Evolutionary conservation across 2,329 filamentous ascomycete genomes (phyloP).

Genomic region (Erysiphe pisi): DNA sequence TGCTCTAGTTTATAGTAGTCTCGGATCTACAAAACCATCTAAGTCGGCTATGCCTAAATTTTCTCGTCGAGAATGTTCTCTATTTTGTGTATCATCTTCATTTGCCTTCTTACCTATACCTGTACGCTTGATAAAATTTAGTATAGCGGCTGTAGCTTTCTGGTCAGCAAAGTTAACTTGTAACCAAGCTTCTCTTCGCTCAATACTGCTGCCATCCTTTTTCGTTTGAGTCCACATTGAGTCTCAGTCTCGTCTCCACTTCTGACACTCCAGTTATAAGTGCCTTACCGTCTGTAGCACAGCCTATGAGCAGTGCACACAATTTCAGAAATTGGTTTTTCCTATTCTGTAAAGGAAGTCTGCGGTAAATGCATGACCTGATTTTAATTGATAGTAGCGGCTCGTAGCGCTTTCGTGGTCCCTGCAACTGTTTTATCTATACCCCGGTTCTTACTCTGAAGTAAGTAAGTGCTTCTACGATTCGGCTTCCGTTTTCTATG

Average conservation of each 20-base stretch:
- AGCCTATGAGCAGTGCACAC: background rate
- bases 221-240: background rate
- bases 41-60: too few relatives aligned
- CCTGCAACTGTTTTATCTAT: background rate
- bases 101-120: background rate
- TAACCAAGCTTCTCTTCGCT: background rate
- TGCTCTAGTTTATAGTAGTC: too few relatives aligned
- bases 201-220: background rate
- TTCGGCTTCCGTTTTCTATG: too few relatives aligned
- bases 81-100: too few relatives aligned
- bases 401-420: background rate
- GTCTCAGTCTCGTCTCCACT: background rate
- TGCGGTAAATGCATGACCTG: background rate
- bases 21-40: too few relatives aligned
- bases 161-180: background rate
- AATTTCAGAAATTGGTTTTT: background rate
- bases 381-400: background rate
- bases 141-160: background rate
- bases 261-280: background rate
- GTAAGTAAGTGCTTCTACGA: too few relatives aligned
- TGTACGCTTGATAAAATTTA: background rate
- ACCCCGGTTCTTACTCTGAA: background rate
- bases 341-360: conserved; percentile 2
- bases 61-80: too few relatives aligned
- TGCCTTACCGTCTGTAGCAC: background rate